phyloP scores from a whole-genome alignment of 306 rosid species.

The Malus sieversii region DNA sequence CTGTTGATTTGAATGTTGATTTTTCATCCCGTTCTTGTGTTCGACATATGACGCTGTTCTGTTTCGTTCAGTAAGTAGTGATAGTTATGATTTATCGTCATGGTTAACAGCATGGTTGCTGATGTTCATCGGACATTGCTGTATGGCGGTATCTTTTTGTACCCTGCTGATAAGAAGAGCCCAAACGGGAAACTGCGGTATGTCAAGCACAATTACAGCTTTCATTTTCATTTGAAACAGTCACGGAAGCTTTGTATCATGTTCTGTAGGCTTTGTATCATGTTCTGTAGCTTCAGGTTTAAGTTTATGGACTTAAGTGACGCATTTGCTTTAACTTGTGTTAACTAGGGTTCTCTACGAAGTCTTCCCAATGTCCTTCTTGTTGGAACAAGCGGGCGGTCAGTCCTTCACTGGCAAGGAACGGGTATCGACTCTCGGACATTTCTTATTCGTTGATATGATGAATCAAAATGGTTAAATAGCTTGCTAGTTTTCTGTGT shows the following conservation, averaged over 20 bases:
- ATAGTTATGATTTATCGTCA: background rate
- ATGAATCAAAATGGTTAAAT: background rate
- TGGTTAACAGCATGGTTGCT: conserved; percentile 86
- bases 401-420: conserved; percentile 84
- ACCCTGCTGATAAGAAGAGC: conserved; percentile 94
- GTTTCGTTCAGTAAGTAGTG: background rate
- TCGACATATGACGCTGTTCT: background rate
- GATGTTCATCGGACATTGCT: conserved; percentile 98
- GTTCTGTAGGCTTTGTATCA: background rate
- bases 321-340: background rate
- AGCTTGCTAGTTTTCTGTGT: background rate
- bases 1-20: background rate
- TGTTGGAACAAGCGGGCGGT: conserved; percentile 98
- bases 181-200: conserved; percentile 98
- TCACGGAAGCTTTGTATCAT: background rate
- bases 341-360: conserved; percentile 73
- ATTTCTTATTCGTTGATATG: background rate
- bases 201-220: conserved; percentile 2
- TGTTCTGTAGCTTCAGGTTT: background rate
- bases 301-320: background rate
- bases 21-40: background rate
- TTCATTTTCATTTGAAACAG: background rate
- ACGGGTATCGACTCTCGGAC: conserved; percentile 35
- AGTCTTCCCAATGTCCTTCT: conserved; percentile 95
- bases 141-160: conserved; percentile 90